phyloP scores from a whole-genome alignment of 2,329 filamentous ascomycete species.

The Nakataea oryzae region DNA sequence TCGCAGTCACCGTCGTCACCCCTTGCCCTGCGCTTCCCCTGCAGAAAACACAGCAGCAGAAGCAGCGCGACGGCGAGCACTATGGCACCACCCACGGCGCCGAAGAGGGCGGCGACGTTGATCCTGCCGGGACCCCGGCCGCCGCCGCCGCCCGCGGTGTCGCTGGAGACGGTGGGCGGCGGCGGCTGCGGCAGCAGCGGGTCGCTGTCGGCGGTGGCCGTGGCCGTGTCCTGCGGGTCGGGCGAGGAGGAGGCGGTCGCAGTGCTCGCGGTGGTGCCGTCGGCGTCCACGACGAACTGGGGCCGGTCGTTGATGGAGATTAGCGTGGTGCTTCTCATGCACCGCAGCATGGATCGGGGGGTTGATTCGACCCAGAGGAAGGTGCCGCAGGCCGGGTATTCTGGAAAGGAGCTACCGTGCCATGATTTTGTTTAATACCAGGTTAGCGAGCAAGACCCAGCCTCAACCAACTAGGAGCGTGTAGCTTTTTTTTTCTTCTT shows the following conservation, averaged over 20 bases:
- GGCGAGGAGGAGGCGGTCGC: neutral
- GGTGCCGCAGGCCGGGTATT: constrained; percentile 19
- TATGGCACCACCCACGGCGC: neutral
- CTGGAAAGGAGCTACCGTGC: constrained; percentile 3
- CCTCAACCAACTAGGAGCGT: neutral
- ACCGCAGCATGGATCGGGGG: constrained; percentile 23
- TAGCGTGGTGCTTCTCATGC: constrained; percentile 16
- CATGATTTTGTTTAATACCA: neutral
- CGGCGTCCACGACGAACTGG: constrained; percentile 19
- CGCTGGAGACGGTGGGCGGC: neutral
- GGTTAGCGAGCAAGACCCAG: neutral
- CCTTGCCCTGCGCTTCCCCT: no score
- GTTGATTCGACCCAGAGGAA: constrained; percentile 24
- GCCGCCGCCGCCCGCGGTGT: no score
- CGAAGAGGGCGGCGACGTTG: neutral
- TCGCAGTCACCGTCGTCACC: no score
- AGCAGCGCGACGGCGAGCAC: neutral
- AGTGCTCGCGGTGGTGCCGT: neutral
- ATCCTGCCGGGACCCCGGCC: neutral
- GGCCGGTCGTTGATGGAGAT: constrained; percentile 23
- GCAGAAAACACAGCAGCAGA: neutral
- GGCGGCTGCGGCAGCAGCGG: neutral
- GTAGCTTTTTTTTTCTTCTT: neutral
- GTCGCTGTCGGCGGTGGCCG: neutral
- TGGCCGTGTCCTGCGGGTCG: no score